Conservation (phyloP, 176 grass and related monocot genomes). For the Zea luxurians region DNA sequence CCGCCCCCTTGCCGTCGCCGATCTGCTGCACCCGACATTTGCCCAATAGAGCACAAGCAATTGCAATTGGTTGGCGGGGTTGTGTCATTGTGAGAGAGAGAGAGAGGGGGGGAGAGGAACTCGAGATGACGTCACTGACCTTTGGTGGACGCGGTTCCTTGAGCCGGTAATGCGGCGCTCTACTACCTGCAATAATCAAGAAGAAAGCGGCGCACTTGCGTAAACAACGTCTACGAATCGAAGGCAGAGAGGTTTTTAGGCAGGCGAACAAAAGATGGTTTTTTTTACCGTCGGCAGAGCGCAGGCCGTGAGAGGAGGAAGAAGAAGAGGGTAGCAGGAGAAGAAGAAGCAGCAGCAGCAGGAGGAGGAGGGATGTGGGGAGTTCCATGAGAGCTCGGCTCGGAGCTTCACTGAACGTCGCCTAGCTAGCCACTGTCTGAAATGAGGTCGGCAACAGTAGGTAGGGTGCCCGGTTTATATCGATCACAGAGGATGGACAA, state of each 20-base stretch:
- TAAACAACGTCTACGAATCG: neutral
- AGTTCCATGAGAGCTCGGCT: conserved; percentile 30
- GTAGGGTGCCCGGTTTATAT: conserved; percentile 34
- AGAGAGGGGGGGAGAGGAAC: too few species aligned
- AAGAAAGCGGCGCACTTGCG: neutral
- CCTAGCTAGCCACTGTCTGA: neutral
- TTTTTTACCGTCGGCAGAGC: conserved; percentile 34
- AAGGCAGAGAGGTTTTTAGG: conserved; percentile 9
- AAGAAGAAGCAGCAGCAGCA: neutral
- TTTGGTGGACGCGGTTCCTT: conserved; percentile 16
- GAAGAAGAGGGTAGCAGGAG: conserved; percentile 40
- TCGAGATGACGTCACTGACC: neutral
- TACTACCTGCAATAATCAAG: conserved; percentile 29
- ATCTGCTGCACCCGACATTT: neutral
- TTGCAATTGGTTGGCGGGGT: neutral
- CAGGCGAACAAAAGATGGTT: neutral
- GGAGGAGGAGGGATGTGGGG: conserved; percentile 13
- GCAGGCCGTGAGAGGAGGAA: conserved; percentile 16
- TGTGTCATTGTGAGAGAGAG: neutral
- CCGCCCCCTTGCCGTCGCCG: neutral
- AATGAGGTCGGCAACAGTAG: conserved; percentile 30
- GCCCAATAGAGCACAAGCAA: neutral
- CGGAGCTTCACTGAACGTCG: conserved; percentile 30
- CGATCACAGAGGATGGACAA: neutral
- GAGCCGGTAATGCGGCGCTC: conserved; percentile 20